Conservation (phyloP, 306 rosid species). For the Ammopiptanthus mongolicus region DNA sequence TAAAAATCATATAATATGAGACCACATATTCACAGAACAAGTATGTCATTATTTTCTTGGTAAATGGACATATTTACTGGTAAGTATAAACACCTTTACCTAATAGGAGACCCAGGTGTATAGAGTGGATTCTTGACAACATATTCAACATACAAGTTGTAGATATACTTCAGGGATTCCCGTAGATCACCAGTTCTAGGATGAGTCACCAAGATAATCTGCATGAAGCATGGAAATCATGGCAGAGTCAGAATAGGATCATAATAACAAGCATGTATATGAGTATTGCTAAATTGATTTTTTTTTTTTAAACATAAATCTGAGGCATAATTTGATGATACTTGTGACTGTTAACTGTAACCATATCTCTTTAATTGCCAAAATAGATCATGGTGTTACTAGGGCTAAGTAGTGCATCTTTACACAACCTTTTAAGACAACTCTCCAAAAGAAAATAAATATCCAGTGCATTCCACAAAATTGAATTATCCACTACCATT, state of each 20-base stretch:
- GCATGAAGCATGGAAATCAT: constrained; percentile 22
- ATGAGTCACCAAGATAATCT: constrained; percentile 93
- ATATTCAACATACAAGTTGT: constrained; percentile 91
- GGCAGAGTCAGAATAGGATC: background rate
- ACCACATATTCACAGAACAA: background rate
- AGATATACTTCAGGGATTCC: constrained; percentile 80
- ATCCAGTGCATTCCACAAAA: background rate
- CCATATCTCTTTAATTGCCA: background rate
- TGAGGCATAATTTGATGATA: constrained; percentile 9
- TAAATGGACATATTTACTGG: background rate
- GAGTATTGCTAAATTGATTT: background rate
- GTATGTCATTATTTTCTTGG: background rate
- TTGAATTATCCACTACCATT: background rate
- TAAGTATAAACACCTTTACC: constrained; percentile 34
- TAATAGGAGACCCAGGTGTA: constrained; percentile 75
- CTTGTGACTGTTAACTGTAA: background rate
- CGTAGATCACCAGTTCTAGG: constrained; percentile 87
- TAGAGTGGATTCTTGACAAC: constrained; percentile 90
- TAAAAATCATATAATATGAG: background rate
- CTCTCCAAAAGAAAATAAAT: background rate
- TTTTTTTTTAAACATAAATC: background rate
- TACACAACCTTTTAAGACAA: background rate
- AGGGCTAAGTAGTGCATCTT: background rate
- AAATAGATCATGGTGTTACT: background rate
- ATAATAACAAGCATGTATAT: background rate